Conservation (phyloP, 2,329 filamentous ascomycete genomes). For the Daldinia sp. region DNA sequence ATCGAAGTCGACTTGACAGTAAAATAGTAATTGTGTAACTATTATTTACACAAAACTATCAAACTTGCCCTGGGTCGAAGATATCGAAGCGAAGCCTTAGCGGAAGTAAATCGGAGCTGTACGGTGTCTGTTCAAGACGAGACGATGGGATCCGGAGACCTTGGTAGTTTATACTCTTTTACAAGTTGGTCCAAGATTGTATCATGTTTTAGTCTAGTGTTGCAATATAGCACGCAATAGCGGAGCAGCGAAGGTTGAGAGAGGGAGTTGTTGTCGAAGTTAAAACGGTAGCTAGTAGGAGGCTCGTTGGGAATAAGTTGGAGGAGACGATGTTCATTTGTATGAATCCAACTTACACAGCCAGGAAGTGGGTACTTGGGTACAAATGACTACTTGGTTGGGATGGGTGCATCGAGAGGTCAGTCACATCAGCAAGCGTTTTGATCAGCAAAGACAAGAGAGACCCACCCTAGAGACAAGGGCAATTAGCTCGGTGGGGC, state of each 20-base stretch:
- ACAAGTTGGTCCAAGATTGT: slow-evolving; percentile 38
- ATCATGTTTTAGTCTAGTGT: slow-evolving; percentile 41
- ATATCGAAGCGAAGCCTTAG: slow-evolving; percentile 28
- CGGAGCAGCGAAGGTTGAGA: slow-evolving; percentile 34
- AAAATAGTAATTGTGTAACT: slow-evolving; percentile 13
- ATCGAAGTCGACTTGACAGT: slow-evolving; percentile 24
- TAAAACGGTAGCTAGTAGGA: slow-evolving; percentile 32
- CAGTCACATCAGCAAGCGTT: slow-evolving; percentile 49
- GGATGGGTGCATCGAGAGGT: slow-evolving; percentile 39
- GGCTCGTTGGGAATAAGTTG: slow-evolving; percentile 42
- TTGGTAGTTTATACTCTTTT: slow-evolving; percentile 32
- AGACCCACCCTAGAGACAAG: slow-evolving; percentile 40
- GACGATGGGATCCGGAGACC: slow-evolving; percentile 26
- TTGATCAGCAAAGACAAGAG: slow-evolving; percentile 48
- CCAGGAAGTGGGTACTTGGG: slow-evolving; percentile 41
- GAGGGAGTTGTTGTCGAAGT: slow-evolving; percentile 39
- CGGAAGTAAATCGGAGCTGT: slow-evolving; percentile 28
- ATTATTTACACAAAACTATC: slow-evolving; percentile 37
- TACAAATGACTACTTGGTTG: slow-evolving; percentile 42
- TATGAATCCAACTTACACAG: slow-evolving; percentile 49
- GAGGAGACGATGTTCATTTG: slow-evolving; percentile 51
- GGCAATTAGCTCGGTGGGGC: slow-evolving; percentile 42
- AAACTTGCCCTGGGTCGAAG: slow-evolving; percentile 24
- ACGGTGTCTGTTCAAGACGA: slow-evolving; percentile 28
- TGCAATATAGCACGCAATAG: slow-evolving; percentile 41